Percentiles rank a stretch among this genome's conserved stretches.
Evolutionary conservation across 1,284 basidiomycete genomes (phyloP).

Genomic region (Phellopilus nigrolimitatus): DNA sequence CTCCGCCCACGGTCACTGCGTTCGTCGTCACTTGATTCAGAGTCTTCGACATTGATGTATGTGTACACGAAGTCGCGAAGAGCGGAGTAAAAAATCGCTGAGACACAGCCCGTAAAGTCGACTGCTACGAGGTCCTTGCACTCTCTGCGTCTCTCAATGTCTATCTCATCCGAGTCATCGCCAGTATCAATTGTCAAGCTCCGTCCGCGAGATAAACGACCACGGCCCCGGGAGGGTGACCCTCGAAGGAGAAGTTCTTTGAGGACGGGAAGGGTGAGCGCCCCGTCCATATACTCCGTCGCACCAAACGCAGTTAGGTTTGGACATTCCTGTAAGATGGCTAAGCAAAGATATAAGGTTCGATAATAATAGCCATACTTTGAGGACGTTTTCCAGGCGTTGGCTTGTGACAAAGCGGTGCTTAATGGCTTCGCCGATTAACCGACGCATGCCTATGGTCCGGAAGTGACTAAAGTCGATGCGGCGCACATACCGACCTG

Average conservation of each 20-base stretch:
- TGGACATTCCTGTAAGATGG: slow-evolving; percentile 66
- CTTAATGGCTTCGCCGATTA: slow-evolving; percentile 84
- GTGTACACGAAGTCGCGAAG: slow-evolving; percentile 78
- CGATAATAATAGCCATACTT: slow-evolving; percentile 46
- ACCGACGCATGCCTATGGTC: slow-evolving; percentile 91
- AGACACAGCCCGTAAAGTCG: slow-evolving; percentile 94
- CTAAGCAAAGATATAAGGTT: slow-evolving; percentile 32
- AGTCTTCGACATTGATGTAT: slow-evolving; percentile 47
- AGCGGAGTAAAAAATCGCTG: slow-evolving; percentile 80
- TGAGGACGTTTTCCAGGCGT: slow-evolving; percentile 76
- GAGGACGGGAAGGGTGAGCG: slow-evolving; percentile 75
- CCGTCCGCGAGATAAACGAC: slow-evolving; percentile 65
- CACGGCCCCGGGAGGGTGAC: slow-evolving; percentile 57
- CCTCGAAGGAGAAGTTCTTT: slow-evolving; percentile 87
- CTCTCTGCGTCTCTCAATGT: slow-evolving; percentile 67
- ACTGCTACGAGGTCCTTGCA: slow-evolving; percentile 83
- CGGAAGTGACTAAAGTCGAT: slow-evolving; percentile 92
- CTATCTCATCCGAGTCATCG: slow-evolving; percentile 60
- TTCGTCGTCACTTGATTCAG: slow-evolving; percentile 40
- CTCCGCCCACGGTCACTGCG: slow-evolving; percentile 37
- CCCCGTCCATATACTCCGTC: slow-evolving; percentile 96
- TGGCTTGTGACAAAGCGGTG: slow-evolving; percentile 91
- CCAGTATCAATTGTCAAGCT: slow-evolving; percentile 41
- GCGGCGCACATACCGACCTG: slow-evolving; percentile 72
- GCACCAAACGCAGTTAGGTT: slow-evolving; percentile 80